Evolutionary conservation across 2,329 filamentous ascomycete species (phyloP), one percentile per base, ranked within the genome.

Genomic region (Calonectria pteridis): DNA sequence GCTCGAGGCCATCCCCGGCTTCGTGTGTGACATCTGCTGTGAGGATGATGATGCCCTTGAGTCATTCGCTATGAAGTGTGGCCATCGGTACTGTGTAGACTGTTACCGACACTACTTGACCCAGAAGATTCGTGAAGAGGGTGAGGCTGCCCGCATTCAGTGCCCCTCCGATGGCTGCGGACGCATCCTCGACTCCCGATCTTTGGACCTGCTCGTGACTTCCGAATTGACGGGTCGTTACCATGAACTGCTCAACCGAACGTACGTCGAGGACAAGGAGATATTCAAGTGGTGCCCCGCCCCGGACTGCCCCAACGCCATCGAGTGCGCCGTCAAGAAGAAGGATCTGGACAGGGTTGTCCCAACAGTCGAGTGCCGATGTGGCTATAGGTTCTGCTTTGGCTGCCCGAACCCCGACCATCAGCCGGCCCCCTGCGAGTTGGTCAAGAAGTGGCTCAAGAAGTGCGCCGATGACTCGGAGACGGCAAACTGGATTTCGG

Each of bases 401-500:
- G 97, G 97, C 23, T 99, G 97, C 84, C 93, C 94, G 11, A 89
- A 96, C 37, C 92, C 90, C 75, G 97, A 99, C 81, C 97, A 99
- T 81, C 96, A 98, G 81, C 97, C 97, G 4, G 94, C 96, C 4
- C 96, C 97, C 0, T 99, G 97, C 84, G 90, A 92, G 31, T 86
- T 99, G 66, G 96, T 98, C 66, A 98, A 97, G 89, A 93, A 91
- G 83, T 99, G 97, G 97, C 85, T 99, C 16, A 98, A 98, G 88
- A 99, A 99, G 84, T 99, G 97, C 83, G 97, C 97, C 71, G 97
- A 99, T 83, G 97, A 99, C 82, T 98, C 95, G 0, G 97, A 99
- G 84, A 99, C 97, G 0, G 96, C 97, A 5, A 99, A 99, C 84
- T 99, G 97, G 97, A 99, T 99, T 75, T 98, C 96, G 0, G 97